These are phyloP conservation scores for Cubamyces lactineus DNA, from an alignment of 768 basidiomycete genomes.

Conservation along the genomic window DNA sequence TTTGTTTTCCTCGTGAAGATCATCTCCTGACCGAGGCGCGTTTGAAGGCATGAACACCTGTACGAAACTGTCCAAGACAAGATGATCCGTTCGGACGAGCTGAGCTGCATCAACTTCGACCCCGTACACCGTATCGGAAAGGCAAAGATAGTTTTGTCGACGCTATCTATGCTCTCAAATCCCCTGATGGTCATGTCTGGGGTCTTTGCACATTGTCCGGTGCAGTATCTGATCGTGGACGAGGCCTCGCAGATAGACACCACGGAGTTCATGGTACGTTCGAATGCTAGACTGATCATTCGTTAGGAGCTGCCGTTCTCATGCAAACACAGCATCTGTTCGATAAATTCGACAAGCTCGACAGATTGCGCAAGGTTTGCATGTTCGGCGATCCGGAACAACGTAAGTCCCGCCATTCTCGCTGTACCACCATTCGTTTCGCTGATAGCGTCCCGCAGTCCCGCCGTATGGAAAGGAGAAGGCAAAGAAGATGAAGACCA, in stretches of 20 bases:
- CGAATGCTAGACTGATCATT: not conserved
- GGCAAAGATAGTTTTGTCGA: constrained; percentile 48
- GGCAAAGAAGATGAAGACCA: constrained; percentile 33
- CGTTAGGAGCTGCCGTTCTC: too few relatives aligned
- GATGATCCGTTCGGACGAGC: constrained; percentile 43
- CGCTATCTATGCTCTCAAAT: constrained; percentile 50
- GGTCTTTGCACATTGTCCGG: constrained; percentile 36
- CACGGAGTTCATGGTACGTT: constrained; percentile 23
- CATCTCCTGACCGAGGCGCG: not conserved
- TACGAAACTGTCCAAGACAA: constrained; percentile 40
- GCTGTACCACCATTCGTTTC: not conserved
- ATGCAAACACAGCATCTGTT: constrained; percentile 27
- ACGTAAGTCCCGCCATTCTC: not conserved
- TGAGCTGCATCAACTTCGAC: constrained; percentile 26
- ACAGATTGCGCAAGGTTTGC: constrained; percentile 38
- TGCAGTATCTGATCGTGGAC: constrained; percentile 46
- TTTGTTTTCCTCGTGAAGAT: not conserved
- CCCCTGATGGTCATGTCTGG: not conserved
- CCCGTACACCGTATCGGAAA: constrained; percentile 33
- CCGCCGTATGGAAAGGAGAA: constrained; percentile 40
- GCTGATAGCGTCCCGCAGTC: constrained; percentile 23
- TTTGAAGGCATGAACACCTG: constrained; percentile 53
- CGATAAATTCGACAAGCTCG: constrained; percentile 40
- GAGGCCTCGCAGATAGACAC: constrained; percentile 52
- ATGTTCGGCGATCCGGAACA: constrained; percentile 11